Base-by-base conservation (phyloP, 306 rosid genomes). In the Lathyrus oleraceus region DNA sequence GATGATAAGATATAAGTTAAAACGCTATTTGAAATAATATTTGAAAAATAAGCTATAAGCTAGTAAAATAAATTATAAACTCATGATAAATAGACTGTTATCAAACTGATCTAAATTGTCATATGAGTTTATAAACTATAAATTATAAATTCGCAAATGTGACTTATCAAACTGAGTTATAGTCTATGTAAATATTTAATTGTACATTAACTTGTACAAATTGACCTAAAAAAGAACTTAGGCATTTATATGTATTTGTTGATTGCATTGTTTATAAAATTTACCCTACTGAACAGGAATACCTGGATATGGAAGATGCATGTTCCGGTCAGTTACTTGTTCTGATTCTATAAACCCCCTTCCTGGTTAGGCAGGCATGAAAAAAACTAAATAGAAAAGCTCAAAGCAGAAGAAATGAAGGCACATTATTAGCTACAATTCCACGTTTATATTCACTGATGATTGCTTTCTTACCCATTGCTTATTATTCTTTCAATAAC, bases 241-340 rank as follows among this genome's bases (percentile, higher is more conserved):
- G 38, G 44, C 42, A 17, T 53, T 70, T 19, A 47, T 20, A 23
- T 59, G 11, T 15, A 43, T 52, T 59, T 13, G 42, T 44, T 52
- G 62, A 59, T 38, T 62, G 72, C 67, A 40, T 71, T 54, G n/a
- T 45, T 70, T 42, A 58, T 38, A 38, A 77, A 76, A 77, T 47
- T 61, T 76, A 67, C 30, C 6, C n/a, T 75, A 42, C 73, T 70
- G 53, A 59, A 54, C 83, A 94, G 98, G 98, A 81, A 90, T 90
- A 79, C 98, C 97, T 11, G 98, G 98, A 57, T 97, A 90, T 73
- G 98, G 98, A 51, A 83, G 98, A 76, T 94, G 98, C 74, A 70
- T 94, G 85, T 94, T 94, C 76, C 88, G 96, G 53, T 88, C 98
- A 15, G 90, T 94, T 49, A 57, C 48, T 21, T 20, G 23, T 48